Evolutionary conservation across 306 rosid genomes (phyloP), one percentile per base, ranked within the genome.

Genomic region (Calophaca sinica): DNA sequence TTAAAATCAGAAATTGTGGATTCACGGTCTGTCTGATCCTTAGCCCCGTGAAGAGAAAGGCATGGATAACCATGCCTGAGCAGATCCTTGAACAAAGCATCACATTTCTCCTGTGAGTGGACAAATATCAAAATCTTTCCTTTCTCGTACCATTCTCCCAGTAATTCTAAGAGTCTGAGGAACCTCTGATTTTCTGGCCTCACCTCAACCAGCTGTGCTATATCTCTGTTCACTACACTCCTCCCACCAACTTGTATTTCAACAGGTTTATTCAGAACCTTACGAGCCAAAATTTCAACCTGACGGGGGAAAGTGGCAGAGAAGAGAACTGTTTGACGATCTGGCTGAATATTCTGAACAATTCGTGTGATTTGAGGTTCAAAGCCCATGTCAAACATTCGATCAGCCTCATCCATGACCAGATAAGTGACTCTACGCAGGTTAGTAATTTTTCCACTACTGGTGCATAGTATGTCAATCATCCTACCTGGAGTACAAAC

Each of bases 311-410:
- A 93, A 58, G 98, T 89, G 2, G 98, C 97, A 84, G 98, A 91
- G 80, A 93, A 93, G 72, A 93, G 87, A 53, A 91, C 96, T 5
- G 98, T 93, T 76, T 93, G 98, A 33, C 94, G 96, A 83, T 89
- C 93, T 0, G 97, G 97, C 12, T 83, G 88, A 62, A 93, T 89
- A 76, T 93, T 89, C 80, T 93, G 96, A 79, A 93, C 98, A 76
- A 93, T 93, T 78, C 96, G 82, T 73, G 96, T 91, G 83, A 93
- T 93, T 77, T 93, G 98, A 53, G 98, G 98, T 78, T 93, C 97
- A 81, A 93, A 93, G 32, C 98, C 98, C 98, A 93, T 93, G 87
- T 93, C 98, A 84, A 93, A 91, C 98, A 93, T 93, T 69, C 97
- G 84, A 86, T 93, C 98, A 73, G 98, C 98, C 84, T 93, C 98